Evolutionary conservation across 768 basidiomycete species (phyloP), one percentile per base, ranked within the genome.

Genomic region (Trametes villosa): DNA sequence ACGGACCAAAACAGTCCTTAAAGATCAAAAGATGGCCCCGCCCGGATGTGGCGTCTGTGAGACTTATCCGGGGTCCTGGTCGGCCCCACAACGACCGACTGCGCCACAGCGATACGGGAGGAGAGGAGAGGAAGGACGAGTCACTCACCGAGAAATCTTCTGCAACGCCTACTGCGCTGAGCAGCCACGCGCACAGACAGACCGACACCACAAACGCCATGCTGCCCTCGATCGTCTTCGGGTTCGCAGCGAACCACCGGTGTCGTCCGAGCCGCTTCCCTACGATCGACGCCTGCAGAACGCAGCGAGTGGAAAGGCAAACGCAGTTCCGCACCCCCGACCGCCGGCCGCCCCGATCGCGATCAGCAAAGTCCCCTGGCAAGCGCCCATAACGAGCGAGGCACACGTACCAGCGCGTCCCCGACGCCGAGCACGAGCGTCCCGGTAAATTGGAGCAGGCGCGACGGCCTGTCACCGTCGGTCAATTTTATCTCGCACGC

Each of bases 151-250:
- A 90, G 74, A 97, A 96, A 8, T 71, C 57, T 53, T 91, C 91
- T 3, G 86, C 82, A 41, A 89, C 69, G 33, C 94, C 92, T 60
- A 82, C 75, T 20, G 88, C 69, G 42, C 92, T 85, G 56, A 98
- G 79, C 11, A 85, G 64, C 82, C 86, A 86, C 12, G 91, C 91
- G 51, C 81, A 88, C 18, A 73, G 72, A 15, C 91, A 78, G 46
- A 97, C 82, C 2, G 93, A 91, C 2, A 79, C 50, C 26, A 84
- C 81, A 73, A 97, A 95, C 9, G 94, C 94, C 31, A 85, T 72
- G 63, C 90, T 95, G 17, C 97, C 97, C 76, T 98, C 95, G 33
- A 98, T 71, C 8, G 96, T 98, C 75, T 98, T 98, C 24, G 83
- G 78, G 9, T 90, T 90, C 22, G 83, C 86, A 5, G 88, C 80